Conservation (phyloP, 352 stramenopile genomes). For the Globisporangium okanoganense region DNA sequence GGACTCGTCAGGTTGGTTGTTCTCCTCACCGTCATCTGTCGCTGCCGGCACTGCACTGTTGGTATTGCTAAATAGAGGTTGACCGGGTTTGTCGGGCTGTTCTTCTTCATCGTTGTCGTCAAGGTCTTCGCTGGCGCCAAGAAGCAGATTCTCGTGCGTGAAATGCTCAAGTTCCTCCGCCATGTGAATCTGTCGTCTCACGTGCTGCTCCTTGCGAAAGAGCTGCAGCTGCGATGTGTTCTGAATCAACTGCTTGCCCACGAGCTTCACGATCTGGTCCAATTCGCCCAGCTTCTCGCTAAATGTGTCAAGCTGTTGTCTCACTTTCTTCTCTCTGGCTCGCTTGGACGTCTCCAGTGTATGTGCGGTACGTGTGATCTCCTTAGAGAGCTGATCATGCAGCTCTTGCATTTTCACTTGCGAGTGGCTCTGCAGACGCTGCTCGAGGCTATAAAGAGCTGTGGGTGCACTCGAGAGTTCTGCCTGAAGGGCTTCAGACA, state of each 20-base stretch:
- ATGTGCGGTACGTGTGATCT: not conserved
- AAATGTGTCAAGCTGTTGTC: conserved; percentile 23
- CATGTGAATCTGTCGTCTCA: conserved; percentile 13
- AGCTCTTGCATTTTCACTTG: conserved; percentile 8
- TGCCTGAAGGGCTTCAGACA: conserved; percentile 5
- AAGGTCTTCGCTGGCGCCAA: not conserved
- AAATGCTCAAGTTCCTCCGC: conserved; percentile 9
- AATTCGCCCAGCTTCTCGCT: conserved; percentile 44
- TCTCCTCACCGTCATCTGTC: not conserved
- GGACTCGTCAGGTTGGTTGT: conserved; percentile 8
- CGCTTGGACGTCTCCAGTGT: not conserved
- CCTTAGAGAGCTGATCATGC: not conserved
- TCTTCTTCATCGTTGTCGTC: not conserved
- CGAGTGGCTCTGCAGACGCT: conserved; percentile 14
- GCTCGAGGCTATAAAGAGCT: not conserved
- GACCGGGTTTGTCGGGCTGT: not conserved
- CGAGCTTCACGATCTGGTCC: conserved; percentile 59
- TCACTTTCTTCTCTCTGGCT: conserved; percentile 18
- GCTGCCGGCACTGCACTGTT: not conserved
- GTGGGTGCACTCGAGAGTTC: conserved; percentile 9
- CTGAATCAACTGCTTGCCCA: conserved; percentile 61
- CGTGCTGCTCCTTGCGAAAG: conserved; percentile 38
- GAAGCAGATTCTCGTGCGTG: conserved; percentile 1
- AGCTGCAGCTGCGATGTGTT: conserved; percentile 63
- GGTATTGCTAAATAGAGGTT: not conserved